A percentile compares a stretch with the other conserved stretches of the same genome.
Evolutionary conservation across 2,329 filamentous ascomycete genomes (phyloP).

Genomic region (Nothopassalora personata): DNA sequence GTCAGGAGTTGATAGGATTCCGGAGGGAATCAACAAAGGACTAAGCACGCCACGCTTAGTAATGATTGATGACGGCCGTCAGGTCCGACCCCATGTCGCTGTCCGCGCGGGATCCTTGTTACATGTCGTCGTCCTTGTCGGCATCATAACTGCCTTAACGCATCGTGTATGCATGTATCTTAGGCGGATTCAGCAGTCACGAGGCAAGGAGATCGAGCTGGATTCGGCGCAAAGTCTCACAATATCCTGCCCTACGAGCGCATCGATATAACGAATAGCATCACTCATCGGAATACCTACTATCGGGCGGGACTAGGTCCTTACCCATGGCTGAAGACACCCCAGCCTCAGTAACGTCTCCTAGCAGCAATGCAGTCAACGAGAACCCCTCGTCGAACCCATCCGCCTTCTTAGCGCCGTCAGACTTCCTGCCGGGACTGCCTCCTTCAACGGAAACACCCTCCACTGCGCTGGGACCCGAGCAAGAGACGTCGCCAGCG

Average conservation of each 20-base stretch:
- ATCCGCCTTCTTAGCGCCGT: conserved; percentile 16
- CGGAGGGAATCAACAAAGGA: no score
- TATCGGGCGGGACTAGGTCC: no score
- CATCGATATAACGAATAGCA: background rate
- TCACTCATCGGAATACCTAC: background rate
- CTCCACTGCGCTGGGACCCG: conserved; percentile 1
- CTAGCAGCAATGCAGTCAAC: background rate
- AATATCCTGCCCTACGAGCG: background rate
- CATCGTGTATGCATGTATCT: background rate
- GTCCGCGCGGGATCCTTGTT: no score
- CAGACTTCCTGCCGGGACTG: conserved; percentile 22
- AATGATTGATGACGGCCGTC: background rate
- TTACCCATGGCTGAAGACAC: background rate
- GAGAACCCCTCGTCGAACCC: conserved; percentile 9
- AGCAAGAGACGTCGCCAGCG: background rate
- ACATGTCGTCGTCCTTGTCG: no score
- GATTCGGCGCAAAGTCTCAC: background rate
- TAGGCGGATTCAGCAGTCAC: background rate
- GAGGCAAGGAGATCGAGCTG: background rate
- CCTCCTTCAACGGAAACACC: conserved; percentile 21
- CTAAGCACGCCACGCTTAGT: no score
- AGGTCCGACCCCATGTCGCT: background rate
- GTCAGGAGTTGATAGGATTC: no score
- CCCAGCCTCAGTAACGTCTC: background rate
- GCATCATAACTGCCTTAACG: background rate